These are phyloP conservation scores for Dactylorhiza incarnata DNA, from an alignment of 106 monocot genomes.

Conservation along the genomic window DNA sequence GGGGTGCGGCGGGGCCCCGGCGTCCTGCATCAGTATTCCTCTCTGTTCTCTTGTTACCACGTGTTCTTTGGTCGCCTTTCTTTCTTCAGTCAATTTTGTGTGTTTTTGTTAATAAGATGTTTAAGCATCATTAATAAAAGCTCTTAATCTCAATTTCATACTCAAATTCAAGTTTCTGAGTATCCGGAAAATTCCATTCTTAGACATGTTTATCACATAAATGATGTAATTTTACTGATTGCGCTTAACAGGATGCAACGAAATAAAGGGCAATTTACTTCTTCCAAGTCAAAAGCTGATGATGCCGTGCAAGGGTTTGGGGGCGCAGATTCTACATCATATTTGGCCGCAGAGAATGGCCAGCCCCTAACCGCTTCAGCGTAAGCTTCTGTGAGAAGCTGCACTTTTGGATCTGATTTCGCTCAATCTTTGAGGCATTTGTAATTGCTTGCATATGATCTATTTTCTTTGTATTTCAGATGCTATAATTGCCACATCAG, in stretches of 20 bases:
- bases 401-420: slow-evolving; percentile 10
- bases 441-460: not conserved
- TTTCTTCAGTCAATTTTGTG: no score
- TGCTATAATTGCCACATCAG: slow-evolving; percentile 47
- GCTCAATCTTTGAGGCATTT: not conserved
- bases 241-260: slow-evolving; percentile 48
- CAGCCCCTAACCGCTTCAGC: slow-evolving; percentile 48
- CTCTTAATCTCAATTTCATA: no score
- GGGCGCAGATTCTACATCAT: slow-evolving; percentile 44
- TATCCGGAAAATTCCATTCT: not conserved
- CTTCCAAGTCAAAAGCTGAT: slow-evolving; percentile 62
- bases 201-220: not conserved
- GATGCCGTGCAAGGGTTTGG: slow-evolving; percentile 26
- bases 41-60: no score
- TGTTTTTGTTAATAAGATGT: no score
- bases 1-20: no score
- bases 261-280: slow-evolving; percentile 73
- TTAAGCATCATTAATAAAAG: no score
- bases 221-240: not conserved
- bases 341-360: slow-evolving; percentile 37
- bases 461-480: slow-evolving; percentile 13
- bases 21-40: no score
- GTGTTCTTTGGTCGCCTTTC: no score
- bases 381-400: slow-evolving; percentile 26
- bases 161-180: no score